These are phyloP conservation scores for Pichia sp. DNA, from an alignment of 1,139 yeast genomes.

Conservation along the genomic window DNA sequence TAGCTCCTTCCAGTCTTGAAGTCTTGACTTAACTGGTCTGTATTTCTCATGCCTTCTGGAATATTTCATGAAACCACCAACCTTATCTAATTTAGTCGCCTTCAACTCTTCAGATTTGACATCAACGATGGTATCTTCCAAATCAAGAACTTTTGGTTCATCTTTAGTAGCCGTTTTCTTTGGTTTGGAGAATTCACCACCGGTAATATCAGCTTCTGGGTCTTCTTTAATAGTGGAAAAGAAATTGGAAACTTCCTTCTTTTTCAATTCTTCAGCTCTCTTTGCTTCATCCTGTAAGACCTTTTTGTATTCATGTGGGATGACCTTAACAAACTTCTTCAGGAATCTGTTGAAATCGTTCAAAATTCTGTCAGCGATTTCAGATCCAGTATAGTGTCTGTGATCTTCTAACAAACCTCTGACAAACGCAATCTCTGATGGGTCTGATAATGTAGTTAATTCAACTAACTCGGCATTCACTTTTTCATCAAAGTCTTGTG, in stretches of 20 bases:
- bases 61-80: constrained; percentile 90
- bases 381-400: constrained; percentile 89
- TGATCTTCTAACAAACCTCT: constrained; percentile 93
- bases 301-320: constrained; percentile 86
- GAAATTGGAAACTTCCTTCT: constrained; percentile 50
- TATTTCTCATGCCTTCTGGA: constrained; percentile 83
- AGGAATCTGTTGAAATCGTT: constrained; percentile 80
- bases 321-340: constrained; percentile 86
- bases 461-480: constrained; percentile 82
- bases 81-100: constrained; percentile 60
- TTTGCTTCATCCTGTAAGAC: constrained; percentile 75
- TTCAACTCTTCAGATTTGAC: constrained; percentile 56
- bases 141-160: constrained; percentile 83
- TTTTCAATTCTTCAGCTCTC: constrained; percentile 59
- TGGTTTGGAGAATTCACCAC: constrained; percentile 58
- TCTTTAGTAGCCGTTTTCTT: constrained; percentile 34
- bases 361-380: constrained; percentile 77
- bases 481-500: constrained; percentile 79
- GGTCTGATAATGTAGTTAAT: constrained; percentile 67
- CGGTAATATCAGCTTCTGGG: constrained; percentile 80
- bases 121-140: constrained; percentile 83
- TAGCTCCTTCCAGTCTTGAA: constrained; percentile 90
- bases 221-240: constrained; percentile 66
- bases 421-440: constrained; percentile 88
- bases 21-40: constrained; percentile 68